Conservation (phyloP, 768 basidiomycete genomes). For the Galerina marginata region DNA sequence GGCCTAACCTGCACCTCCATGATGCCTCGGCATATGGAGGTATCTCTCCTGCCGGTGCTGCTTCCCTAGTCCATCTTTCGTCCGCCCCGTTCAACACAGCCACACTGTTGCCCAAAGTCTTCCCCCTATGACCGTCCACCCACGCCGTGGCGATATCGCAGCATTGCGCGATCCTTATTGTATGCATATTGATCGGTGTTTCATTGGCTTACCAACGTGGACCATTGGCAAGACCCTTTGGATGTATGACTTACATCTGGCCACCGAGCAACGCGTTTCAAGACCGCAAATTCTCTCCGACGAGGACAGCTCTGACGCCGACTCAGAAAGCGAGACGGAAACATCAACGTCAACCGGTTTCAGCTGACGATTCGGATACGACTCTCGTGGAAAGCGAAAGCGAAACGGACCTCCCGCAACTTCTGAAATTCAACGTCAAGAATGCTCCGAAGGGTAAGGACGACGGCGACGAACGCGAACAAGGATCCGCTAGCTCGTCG, state of each 20-base stretch:
- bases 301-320: conserved; percentile 29
- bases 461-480: conserved; percentile 5
- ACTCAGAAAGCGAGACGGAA: conserved; percentile 40
- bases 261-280: conserved; percentile 20
- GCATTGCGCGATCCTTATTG: conserved; percentile 64
- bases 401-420: conserved; percentile 33
- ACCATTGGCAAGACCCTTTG: conserved; percentile 72
- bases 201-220: conserved; percentile 62
- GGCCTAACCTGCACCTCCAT: conserved; percentile 29
- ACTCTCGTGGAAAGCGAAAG: conserved; percentile 60
- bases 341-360: conserved; percentile 38
- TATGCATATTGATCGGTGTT: conserved; percentile 61
- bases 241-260: conserved; percentile 60
- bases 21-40: conserved; percentile 11
- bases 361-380: conserved; percentile 60
- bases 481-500: conserved; percentile 11
- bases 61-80: conserved; percentile 8
- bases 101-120: conserved; percentile 3
- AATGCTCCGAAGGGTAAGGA: conserved; percentile 13
- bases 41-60: conserved; percentile 14
- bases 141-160: conserved; percentile 67
- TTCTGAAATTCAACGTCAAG: conserved; percentile 18
- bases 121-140: conserved; percentile 51
- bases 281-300: conserved; percentile 17
- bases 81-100: background rate